Percentiles rank a stretch among this genome's conserved stretches.
phyloP scores from a whole-genome alignment of 108 stramenopile species.

The Parmales sp. region DNA sequence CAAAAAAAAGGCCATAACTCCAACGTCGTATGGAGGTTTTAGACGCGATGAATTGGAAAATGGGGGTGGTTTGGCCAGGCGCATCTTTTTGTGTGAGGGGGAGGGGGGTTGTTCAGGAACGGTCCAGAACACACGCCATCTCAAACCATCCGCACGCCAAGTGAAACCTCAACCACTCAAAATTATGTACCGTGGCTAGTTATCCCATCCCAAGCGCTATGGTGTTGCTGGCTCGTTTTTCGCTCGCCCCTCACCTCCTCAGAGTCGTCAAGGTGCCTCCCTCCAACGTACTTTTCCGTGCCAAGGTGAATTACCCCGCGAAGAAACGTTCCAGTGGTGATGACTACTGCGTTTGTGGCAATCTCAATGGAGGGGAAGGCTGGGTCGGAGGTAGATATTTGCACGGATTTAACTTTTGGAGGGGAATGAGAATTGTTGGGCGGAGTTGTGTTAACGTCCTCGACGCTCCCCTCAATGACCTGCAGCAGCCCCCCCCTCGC shows the following conservation, averaged over 20 bases:
- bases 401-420: too few species aligned
- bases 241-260: conserved; percentile 61
- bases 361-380: conserved; percentile 13
- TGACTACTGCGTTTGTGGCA: conserved; percentile 62
- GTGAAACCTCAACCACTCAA: background rate
- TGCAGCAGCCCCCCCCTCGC: too few species aligned
- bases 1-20: background rate
- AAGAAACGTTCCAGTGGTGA: conserved; percentile 96
- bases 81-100: too few species aligned
- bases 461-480: too few species aligned
- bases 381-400: too few species aligned
- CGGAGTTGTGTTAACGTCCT: too few species aligned
- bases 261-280: conserved; percentile 80
- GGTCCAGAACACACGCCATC: too few species aligned
- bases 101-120: too few species aligned
- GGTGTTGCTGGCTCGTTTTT: background rate
- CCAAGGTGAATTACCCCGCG: conserved; percentile 77
- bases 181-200: background rate
- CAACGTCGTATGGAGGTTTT: background rate
- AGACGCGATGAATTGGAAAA: too few species aligned
- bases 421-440: too few species aligned
- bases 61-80: too few species aligned
- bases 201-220: background rate
- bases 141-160: too few species aligned
- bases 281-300: conserved; percentile 75